Conservation (phyloP, 2,329 filamentous ascomycete genomes). For the Botrytis byssoidea region DNA sequence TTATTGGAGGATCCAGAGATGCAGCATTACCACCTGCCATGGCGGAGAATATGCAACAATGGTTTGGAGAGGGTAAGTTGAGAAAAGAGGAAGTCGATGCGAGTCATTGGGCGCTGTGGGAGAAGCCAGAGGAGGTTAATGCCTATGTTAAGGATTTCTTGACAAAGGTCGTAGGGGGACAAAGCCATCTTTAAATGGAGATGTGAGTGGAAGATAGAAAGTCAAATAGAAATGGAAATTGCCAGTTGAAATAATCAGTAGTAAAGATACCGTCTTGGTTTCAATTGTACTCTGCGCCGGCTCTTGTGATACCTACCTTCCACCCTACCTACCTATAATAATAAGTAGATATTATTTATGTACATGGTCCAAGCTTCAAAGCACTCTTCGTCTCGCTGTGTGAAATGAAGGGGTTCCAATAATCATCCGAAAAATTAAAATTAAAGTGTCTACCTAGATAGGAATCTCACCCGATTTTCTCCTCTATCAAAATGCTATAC, state of each 20-base stretch:
- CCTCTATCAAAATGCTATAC: not conserved
- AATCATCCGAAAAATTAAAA: not conserved
- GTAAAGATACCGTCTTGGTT: not conserved
- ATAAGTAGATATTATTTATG: not conserved
- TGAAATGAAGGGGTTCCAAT: not conserved
- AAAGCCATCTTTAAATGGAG: not conserved
- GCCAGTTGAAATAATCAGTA: not conserved
- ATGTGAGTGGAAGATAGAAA: not conserved
- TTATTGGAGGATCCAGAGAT: slow-evolving; percentile 72
- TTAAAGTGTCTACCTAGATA: not conserved
- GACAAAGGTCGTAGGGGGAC: slow-evolving; percentile 20
- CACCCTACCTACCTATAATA: too few species aligned
- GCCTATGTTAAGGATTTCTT: slow-evolving; percentile 46
- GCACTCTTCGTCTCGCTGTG: not conserved
- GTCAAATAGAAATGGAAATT: not conserved
- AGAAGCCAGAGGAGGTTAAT: slow-evolving; percentile 72
- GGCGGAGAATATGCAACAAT: slow-evolving; percentile 67
- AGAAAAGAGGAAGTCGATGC: slow-evolving; percentile 65
- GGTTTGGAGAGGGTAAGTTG: slow-evolving; percentile 49
- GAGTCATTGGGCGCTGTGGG: slow-evolving; percentile 79
- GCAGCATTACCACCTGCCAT: slow-evolving; percentile 69
- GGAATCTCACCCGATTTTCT: not conserved
- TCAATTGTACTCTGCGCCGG: not conserved
- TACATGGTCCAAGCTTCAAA: not conserved
- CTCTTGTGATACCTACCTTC: not conserved